Conservation (phyloP, 2,329 filamentous ascomycete genomes). For the Eutypa lata region DNA sequence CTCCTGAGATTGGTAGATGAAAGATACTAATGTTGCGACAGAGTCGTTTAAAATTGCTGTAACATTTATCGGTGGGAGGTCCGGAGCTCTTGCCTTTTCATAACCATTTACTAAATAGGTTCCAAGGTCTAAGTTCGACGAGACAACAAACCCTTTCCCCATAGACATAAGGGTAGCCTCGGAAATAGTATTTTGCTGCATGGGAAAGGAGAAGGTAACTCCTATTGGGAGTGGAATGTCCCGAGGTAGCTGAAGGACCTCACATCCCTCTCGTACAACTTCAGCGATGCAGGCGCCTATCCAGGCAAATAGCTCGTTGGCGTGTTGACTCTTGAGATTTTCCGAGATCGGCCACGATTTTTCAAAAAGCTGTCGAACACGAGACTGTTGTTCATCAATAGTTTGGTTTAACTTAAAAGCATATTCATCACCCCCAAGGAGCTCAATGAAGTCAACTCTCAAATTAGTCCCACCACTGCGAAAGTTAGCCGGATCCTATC, state of each 20-base stretch:
- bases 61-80: slow-evolving; percentile 65
- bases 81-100: slow-evolving; percentile 39
- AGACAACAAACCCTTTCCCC: slow-evolving; percentile 68
- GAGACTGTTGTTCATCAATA: neutral
- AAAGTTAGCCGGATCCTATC: slow-evolving; percentile 26
- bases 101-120: slow-evolving; percentile 59
- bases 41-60: slow-evolving; percentile 79
- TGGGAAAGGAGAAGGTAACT: slow-evolving; percentile 69
- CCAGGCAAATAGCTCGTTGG: slow-evolving; percentile 75
- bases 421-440: slow-evolving; percentile 38
- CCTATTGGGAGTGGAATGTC: slow-evolving; percentile 57
- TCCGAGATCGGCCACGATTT: slow-evolving; percentile 72
- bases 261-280: slow-evolving; percentile 60
- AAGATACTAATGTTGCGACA: slow-evolving; percentile 74
- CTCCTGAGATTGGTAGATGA: slow-evolving; percentile 68
- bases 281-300: slow-evolving; percentile 74
- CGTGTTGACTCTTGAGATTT: slow-evolving; percentile 69
- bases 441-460: slow-evolving; percentile 64
- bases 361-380: slow-evolving; percentile 58
- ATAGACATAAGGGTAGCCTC: slow-evolving; percentile 64
- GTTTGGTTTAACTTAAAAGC: neutral
- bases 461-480: slow-evolving; percentile 63
- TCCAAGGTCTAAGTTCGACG: slow-evolving; percentile 57
- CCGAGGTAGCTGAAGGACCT: slow-evolving; percentile 37
- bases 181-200: slow-evolving; percentile 60